Evolutionary conservation across 1,139 yeast genomes (phyloP).

Genomic region (Arxiozyma slooffiae): DNA sequence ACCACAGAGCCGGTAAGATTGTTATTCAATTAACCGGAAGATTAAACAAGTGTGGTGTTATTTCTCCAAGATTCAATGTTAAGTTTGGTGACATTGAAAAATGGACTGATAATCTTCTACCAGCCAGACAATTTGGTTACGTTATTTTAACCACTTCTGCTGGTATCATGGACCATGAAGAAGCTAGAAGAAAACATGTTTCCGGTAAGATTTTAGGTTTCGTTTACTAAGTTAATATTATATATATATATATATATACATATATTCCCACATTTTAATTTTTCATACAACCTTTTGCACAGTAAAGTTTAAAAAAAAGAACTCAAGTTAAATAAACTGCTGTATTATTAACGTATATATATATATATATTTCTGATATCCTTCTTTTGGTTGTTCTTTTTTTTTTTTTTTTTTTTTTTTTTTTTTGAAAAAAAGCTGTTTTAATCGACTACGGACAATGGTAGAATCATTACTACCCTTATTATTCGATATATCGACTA

Average conservation of each 20-base stretch:
- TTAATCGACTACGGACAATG: neutral
- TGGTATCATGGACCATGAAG: conserved; percentile 99
- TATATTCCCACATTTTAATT: neutral
- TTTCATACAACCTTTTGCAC: too few relatives aligned
- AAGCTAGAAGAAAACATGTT: conserved; percentile 99
- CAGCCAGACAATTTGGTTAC: conserved; percentile 98
- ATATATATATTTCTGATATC: neutral
- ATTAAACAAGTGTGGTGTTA: conserved; percentile 97
- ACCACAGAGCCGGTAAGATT: conserved; percentile 97
- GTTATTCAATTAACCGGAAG: conserved; percentile 96
- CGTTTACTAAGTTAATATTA: conserved; percentile 51
- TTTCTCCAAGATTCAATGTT: conserved; percentile 96
- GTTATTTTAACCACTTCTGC: conserved; percentile 97
- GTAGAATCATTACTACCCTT: neutral
- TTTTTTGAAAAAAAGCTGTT: too few relatives aligned
- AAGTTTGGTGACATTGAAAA: conserved; percentile 88
- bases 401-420: too few relatives aligned
- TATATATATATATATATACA: neutral
- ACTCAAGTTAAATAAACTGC: too few relatives aligned
- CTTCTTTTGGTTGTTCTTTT: neutral
- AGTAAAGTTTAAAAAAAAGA: too few relatives aligned
- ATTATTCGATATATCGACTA: neutral
- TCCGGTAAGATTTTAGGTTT: conserved; percentile 96
- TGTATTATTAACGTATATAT: neutral
- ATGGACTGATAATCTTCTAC: conserved; percentile 96